Base-by-base conservation (phyloP, 1,284 basidiomycete species). In the Rhodotorula sp. region DNA sequence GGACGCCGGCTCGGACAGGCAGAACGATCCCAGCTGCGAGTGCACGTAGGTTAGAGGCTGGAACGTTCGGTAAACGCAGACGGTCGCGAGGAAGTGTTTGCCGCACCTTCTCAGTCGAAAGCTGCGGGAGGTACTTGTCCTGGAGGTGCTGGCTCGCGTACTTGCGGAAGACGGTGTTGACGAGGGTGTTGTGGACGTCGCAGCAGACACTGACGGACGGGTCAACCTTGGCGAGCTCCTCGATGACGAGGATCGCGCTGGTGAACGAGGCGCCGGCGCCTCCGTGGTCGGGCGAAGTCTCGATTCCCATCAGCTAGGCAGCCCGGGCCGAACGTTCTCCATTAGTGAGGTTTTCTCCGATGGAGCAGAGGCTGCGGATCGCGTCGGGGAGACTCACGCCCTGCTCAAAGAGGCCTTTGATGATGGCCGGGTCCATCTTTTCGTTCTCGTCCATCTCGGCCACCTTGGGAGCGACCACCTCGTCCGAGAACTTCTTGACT, bases 391-490 rank as follows among this genome's bases (percentile, higher is more conserved):
- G 16, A 84, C 90, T 78, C 80, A 97, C 93, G 47, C 96, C 96
- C 83, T 97, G 93, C 71, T 97, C 93, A 76, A 97, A 99, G 29
- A 98, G 86, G 0, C 90, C 92, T 79, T 92, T 87, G 80, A 99
- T 93, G 79, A 99, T 83, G 3, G 83, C 85, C 2, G 91, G 89
- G 81, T 97, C 93, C 97, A 99, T 99, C 79, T 84, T 85, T 83
- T 99, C 97, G 65, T 90, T 90, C 85, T 99, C 96, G 81, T 99
- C 96, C 97, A 99, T 99, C 80, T 94, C 92, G 56, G 89, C 87
- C 67, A 97, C 95, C 80, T 89, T 92, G 59, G 97, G 96, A 16
- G 84, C 91, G 31, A 99, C 88, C 48, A 96, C 89, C 68, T 98
- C 93, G 71, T 87, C 85, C 1, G 96, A 92, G 78, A 97, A 98